Evolutionary conservation across 441 rosid genomes (phyloP), one percentile per base, ranked within the genome.

Genomic region (Populus trichocarpa): DNA sequence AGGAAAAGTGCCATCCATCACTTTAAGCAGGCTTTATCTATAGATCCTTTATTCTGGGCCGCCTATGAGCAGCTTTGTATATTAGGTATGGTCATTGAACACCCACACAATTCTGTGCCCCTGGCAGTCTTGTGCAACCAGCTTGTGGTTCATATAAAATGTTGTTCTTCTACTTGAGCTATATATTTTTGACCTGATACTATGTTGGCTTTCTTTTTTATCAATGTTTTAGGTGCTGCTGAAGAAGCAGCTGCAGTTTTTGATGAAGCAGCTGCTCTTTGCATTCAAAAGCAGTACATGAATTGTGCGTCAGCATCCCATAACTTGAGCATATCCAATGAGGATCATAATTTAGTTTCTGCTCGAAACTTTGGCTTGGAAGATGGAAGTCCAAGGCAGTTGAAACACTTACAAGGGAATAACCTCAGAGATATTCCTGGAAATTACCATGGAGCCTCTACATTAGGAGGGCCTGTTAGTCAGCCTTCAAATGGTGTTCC

Each of bases 41-140:
- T 90, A 67, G 98, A 94, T 89, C 99, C 99, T 74, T 86, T 96
- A 78, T 86, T 91, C 68, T 96, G 99, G 99, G 89, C 90, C 67
- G 98, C 99, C 64, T 96, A 89, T 71, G 98, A 96, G 85, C 98
- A 96, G 82, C 86, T 96, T 69, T 94, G 99, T 80, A 75, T 88
- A 67, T 84, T 96, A 94, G 99, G 99, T 96, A 18, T 82, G 87
- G 81, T 71, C 13, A 70, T 70, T 71, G 74, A 74, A 46, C 67
- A 26, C 42, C 22, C 64, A 74, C 6, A 3, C 74, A 67, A 32
- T 28, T 77, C 66, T 26, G 12, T 32, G 69, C 36, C 82, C 10
- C 67, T 69, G 38, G 40, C 35, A 33, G 8, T 72, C 3, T 40
- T 16, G 25, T 72, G 57, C 71, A 74, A 33, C 33, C 36, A 70